phyloP scores from a whole-genome alignment of 805 yeast species.

The Groenewaldozyma tartarivorans region DNA sequence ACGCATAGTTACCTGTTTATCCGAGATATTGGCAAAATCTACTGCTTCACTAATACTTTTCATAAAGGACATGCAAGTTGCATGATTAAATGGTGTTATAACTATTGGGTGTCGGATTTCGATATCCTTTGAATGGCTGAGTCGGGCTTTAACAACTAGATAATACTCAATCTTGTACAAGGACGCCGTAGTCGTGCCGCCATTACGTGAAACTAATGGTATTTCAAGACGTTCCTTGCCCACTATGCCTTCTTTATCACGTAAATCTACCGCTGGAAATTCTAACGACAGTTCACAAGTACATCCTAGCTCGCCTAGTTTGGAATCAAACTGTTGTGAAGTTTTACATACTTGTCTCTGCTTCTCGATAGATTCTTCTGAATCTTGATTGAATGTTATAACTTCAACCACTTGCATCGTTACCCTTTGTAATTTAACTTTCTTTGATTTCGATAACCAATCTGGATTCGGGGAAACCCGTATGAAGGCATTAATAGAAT shows the following conservation, averaged over 20 bases:
- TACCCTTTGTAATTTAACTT: conserved; percentile 28
- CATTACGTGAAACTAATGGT: conserved; percentile 25
- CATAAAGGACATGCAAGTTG: conserved; percentile 27
- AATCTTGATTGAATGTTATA: conserved; percentile 23
- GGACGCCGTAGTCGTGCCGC: conserved; percentile 29
- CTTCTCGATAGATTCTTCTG: conserved; percentile 25
- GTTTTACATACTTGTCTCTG: conserved; percentile 24
- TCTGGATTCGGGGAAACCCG: conserved; percentile 29
- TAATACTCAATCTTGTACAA: conserved; percentile 27
- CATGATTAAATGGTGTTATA: conserved; percentile 29
- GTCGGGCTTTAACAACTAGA: conserved; percentile 27
- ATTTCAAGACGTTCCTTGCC: conserved; percentile 28
- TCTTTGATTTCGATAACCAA: conserved; percentile 26
- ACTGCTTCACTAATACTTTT: conserved; percentile 25
- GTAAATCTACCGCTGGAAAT: conserved; percentile 20
- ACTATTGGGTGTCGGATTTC: conserved; percentile 27
- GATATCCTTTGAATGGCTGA: conserved; percentile 30
- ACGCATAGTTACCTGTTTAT: neutral
- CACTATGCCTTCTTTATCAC: conserved; percentile 18
- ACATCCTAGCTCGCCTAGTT: conserved; percentile 20
- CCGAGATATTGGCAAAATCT: conserved; percentile 18
- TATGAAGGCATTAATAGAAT: conserved; percentile 22
- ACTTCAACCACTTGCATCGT: conserved; percentile 29
- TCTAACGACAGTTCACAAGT: conserved; percentile 21
- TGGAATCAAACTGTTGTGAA: conserved; percentile 19